Base-by-base conservation (phyloP, 306 rosid species). In the Prosopis cineraria region DNA sequence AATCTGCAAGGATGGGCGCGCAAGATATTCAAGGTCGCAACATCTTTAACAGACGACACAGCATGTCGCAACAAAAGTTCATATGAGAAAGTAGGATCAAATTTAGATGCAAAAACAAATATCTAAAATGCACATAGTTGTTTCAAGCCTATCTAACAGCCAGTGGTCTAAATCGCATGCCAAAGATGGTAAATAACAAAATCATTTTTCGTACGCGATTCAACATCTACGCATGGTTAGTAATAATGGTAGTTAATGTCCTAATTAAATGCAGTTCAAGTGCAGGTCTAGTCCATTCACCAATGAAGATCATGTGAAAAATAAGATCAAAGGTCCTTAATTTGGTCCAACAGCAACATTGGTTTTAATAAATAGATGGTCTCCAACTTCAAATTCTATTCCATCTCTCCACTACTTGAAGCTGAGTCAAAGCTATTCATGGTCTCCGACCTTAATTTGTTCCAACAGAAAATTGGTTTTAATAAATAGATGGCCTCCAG, bases 341-440 rank as follows among this genome's bases (percentile, higher is more conserved):
- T 22, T 24, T 10, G 53, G 65, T 70, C 77, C 34, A 65, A 20
- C 12, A 34, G 50, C 80, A 44, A 25, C 52, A 24, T 47, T 16
- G 24, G 55, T 63, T 69, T 76, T 40, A 16, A 55, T 14, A 19
- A 0, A 48, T n/a, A 1, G 47, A 47, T 60, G 50, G 48, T 48
- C 44, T 70, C 65, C 77, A 68, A 68, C 43, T 55, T 68, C 16
- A 76, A 68, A 37, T 77, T 67, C 52, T 55, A 16, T 55, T 40
- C 60, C 72, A 71, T 75, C 9, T 66, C 75, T 74, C 88, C 79
- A 5, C 11, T 30, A 74, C 44, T 77, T 16, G 66, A 81, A 66
- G 80, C 58, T 0, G 48, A 47, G 80, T 53, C 81, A 72, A 70
- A 89, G 31, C 37, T 70, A 75, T 80, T 76, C 78, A 70, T 48